Evolutionary conservation across 202 grass and related monocot species (phyloP).

Genomic region (Eragrostis tef): DNA sequence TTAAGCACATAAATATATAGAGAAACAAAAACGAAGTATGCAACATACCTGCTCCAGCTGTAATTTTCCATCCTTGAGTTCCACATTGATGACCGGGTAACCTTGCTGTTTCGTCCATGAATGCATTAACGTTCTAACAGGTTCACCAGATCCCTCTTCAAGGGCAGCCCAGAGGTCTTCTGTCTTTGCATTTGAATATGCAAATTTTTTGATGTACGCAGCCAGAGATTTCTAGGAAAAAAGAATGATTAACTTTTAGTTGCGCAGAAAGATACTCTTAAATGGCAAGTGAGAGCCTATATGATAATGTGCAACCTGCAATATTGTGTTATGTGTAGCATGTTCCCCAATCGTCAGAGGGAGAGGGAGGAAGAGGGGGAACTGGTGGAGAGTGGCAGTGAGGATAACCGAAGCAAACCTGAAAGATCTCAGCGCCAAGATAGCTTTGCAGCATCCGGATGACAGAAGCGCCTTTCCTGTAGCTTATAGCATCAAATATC

Average conservation of each 20-base stretch:
- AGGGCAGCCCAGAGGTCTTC: constrained; percentile 94
- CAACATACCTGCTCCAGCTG: constrained; percentile 74
- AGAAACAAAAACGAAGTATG: not conserved
- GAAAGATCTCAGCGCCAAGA: constrained; percentile 91
- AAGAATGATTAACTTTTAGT: constrained; percentile 23
- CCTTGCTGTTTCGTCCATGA: constrained; percentile 99
- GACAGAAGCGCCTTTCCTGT: constrained; percentile 93
- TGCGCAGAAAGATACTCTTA: constrained; percentile 2
- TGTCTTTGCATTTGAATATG: constrained; percentile 95
- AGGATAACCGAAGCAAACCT: constrained; percentile 61
- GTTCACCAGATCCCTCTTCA: constrained; percentile 89
- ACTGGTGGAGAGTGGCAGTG: not conserved
- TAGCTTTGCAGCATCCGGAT: constrained; percentile 98
- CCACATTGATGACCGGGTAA: constrained; percentile 81
- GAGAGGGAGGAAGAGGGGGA: not conserved
- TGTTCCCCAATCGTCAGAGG: not conserved
- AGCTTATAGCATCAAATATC: constrained; percentile 99
- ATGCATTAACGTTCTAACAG: constrained; percentile 80
- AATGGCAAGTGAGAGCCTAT: not conserved
- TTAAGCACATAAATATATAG: not conserved
- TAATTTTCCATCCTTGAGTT: constrained; percentile 59
- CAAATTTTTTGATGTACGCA: constrained; percentile 80
- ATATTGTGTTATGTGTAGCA: constrained; percentile 20
- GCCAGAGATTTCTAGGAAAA: constrained; percentile 85
- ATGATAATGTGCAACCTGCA: constrained; percentile 15